phyloP scores from a whole-genome alignment of 805 yeast genomes.

The Monosporozyma solicola region DNA sequence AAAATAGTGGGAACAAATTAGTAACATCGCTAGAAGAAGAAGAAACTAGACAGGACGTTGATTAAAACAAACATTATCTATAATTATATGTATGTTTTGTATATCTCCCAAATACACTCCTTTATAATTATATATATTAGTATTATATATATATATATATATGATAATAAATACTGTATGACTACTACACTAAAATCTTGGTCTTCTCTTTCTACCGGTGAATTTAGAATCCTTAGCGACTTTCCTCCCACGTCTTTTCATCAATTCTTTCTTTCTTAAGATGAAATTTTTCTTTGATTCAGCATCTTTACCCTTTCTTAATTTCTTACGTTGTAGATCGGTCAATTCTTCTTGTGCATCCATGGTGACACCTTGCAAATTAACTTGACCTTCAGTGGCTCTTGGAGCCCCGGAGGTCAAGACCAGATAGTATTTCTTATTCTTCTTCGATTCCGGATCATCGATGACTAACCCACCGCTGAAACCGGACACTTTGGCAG shows the following conservation, averaged over 20 bases:
- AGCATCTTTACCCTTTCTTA: constrained; percentile 21
- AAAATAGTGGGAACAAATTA: constrained; percentile 25
- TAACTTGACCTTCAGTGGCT: constrained; percentile 60
- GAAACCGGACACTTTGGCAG: constrained; percentile 92
- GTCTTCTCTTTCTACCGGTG: constrained; percentile 76
- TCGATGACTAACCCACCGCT: constrained; percentile 93
- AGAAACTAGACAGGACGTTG: background rate
- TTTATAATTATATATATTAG: background rate
- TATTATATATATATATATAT: background rate
- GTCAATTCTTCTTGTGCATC: constrained; percentile 44
- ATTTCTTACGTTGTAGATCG: constrained; percentile 6
- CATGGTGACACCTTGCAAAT: constrained; percentile 71
- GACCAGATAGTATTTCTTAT: constrained; percentile 84
- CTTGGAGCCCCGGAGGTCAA: constrained; percentile 64
- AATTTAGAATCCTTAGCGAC: constrained; percentile 89
- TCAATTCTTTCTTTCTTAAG: constrained; percentile 82
- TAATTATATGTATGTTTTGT: background rate
- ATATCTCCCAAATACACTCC: background rate
- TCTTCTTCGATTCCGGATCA: constrained; percentile 85
- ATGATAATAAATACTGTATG: background rate
- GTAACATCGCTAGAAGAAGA: constrained; percentile 10
- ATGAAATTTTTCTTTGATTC: constrained; percentile 79
- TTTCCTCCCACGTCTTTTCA: constrained; percentile 80
- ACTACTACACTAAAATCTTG: constrained; percentile 40
- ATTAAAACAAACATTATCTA: too few relatives aligned